Conservation (phyloP, 2,329 filamentous ascomycete genomes). For the Coleophoma cylindrospora region DNA sequence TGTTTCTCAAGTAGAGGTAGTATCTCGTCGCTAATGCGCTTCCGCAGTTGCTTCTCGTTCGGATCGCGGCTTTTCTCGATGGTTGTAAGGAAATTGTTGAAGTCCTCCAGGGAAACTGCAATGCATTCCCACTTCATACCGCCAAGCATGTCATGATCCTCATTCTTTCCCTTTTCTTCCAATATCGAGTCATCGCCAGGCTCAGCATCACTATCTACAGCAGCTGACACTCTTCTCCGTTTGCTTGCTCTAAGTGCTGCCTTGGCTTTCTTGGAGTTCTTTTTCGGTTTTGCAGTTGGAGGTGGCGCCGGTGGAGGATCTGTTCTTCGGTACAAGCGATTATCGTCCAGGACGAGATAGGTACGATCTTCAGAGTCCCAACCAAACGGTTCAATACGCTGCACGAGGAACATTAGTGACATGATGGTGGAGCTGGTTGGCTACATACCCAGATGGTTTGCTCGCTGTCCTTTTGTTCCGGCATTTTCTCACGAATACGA, state of each 20-base stretch:
- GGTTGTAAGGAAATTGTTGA: slow-evolving; percentile 63
- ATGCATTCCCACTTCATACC: slow-evolving; percentile 88
- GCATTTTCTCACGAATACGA: slow-evolving; percentile 79
- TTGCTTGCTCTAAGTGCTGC: slow-evolving; percentile 65
- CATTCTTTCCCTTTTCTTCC: slow-evolving; percentile 32
- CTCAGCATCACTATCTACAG: slow-evolving; percentile 31
- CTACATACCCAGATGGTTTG: slow-evolving; percentile 75
- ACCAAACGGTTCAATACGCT: slow-evolving; percentile 77
- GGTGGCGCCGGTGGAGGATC: slow-evolving; percentile 59
- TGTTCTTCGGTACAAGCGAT: slow-evolving; percentile 84
- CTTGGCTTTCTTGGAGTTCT: slow-evolving; percentile 61
- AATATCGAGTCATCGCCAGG: slow-evolving; percentile 31
- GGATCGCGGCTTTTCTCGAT: slow-evolving; percentile 74
- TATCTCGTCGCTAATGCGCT: slow-evolving; percentile 70
- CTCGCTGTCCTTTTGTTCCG: slow-evolving; percentile 73
- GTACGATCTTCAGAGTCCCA: slow-evolving; percentile 84
- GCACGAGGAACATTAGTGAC: not conserved
- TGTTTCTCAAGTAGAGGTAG: slow-evolving; percentile 80
- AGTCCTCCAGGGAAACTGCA: slow-evolving; percentile 75
- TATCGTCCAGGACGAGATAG: slow-evolving; percentile 91
- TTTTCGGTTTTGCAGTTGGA: slow-evolving; percentile 54
- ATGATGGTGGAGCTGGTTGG: not conserved
- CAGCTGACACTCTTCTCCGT: slow-evolving; percentile 55
- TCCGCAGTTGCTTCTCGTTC: slow-evolving; percentile 76
- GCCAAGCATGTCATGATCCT: slow-evolving; percentile 59